Evolutionary conservation across 805 yeast species (phyloP).

Genomic region (Komagataella populi): DNA sequence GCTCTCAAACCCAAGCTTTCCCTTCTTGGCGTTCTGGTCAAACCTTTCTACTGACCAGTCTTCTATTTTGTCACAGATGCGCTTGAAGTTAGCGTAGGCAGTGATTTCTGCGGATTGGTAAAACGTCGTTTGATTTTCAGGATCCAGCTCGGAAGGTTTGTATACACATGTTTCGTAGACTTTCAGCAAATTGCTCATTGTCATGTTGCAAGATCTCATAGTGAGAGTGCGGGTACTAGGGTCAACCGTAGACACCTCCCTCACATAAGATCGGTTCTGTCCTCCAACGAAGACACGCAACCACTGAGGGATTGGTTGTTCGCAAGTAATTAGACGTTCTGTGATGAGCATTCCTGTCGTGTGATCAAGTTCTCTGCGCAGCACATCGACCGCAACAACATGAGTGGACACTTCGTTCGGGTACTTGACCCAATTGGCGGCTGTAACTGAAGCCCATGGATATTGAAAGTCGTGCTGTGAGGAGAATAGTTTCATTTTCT

Average conservation of each 20-base stretch:
- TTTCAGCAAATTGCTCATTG: conserved; percentile 59
- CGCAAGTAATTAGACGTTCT: conserved; percentile 80
- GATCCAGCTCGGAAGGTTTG: conserved; percentile 47
- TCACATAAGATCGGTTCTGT: conserved; percentile 58
- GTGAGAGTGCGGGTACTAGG: conserved; percentile 46
- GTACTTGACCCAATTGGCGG: conserved; percentile 93
- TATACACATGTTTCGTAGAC: conserved; percentile 86
- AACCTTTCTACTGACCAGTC: conserved; percentile 89
- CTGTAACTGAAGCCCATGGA: conserved; percentile 89
- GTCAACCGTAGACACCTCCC: conserved; percentile 84
- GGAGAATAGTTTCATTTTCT: conserved; percentile 64
- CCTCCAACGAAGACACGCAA: conserved; percentile 61
- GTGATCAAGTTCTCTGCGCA: conserved; percentile 54
- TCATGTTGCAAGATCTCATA: conserved; percentile 74
- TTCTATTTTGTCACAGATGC: conserved; percentile 71
- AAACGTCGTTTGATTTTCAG: conserved; percentile 43
- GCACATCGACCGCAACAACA: conserved; percentile 85
- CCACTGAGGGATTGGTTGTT: conserved; percentile 83
- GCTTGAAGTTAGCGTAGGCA: conserved; percentile 61
- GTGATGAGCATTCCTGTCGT: conserved; percentile 46
- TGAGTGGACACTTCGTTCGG: conserved; percentile 92
- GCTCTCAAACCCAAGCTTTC: conserved; percentile 73
- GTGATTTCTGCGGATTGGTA: conserved; percentile 79
- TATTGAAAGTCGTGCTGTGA: conserved; percentile 60
- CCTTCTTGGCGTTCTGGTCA: conserved; percentile 73